A percentile compares a stretch with the other conserved stretches of the same genome.
These are phyloP conservation scores for Alternaria triticimaculans DNA, from an alignment of 2,329 filamentous ascomycete genomes.

Conservation along the genomic window DNA sequence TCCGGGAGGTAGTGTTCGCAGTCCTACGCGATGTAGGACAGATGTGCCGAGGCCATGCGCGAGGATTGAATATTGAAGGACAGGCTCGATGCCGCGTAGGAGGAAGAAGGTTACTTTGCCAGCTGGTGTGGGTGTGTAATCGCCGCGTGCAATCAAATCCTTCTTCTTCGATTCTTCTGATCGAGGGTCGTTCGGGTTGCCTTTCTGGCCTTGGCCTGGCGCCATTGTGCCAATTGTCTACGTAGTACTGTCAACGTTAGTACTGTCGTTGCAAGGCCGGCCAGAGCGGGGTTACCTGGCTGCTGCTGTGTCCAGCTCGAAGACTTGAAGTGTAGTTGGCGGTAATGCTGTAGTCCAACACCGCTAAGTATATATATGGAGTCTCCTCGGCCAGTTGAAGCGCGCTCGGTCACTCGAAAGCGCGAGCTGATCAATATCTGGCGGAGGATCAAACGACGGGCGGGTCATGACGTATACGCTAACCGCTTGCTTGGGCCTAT, in stretches of 20 bases:
- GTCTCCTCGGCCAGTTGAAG: not conserved
- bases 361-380: not conserved
- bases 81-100: constrained; percentile 55
- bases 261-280: not conserved
- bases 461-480: constrained; percentile 10
- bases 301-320: not conserved
- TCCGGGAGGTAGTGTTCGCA: constrained; percentile 53
- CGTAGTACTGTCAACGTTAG: not conserved
- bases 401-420: not conserved
- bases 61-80: constrained; percentile 60
- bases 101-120: constrained; percentile 54
- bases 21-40: constrained; percentile 56
- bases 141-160: constrained; percentile 52
- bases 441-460: not conserved
- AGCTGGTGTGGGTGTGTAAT: constrained; percentile 48
- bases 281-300: not conserved
- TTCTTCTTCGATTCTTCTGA: constrained; percentile 38
- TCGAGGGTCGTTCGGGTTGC: constrained; percentile 28
- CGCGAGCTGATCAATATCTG: not conserved
- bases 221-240: not conserved
- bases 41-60: constrained; percentile 49
- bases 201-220: not conserved
- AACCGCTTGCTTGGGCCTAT: not conserved
- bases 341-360: not conserved
- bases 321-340: not conserved